These are phyloP conservation scores for Torulaspora gathmanii DNA, from an alignment of 805 yeast species.

Conservation along the genomic window DNA sequence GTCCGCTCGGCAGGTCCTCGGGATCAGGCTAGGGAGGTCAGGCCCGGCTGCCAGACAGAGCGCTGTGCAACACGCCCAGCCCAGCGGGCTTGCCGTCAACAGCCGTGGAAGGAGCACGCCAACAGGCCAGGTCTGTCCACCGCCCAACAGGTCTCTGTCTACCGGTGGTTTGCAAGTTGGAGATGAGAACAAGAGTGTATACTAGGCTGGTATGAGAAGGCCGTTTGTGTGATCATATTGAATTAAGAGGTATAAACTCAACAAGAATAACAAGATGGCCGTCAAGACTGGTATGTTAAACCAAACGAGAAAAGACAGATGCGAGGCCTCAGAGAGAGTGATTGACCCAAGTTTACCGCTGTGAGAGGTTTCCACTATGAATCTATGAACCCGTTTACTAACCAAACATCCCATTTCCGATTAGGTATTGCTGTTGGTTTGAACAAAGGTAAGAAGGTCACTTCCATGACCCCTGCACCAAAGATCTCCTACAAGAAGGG, in stretches of 20 bases:
- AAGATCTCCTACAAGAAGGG: constrained; percentile 96
- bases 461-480: constrained; percentile 76
- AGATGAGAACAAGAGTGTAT: not conserved
- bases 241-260: constrained; percentile 8
- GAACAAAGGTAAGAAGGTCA: constrained; percentile 99
- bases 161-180: not conserved
- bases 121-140: not conserved
- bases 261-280: constrained; percentile 39
- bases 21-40: not conserved
- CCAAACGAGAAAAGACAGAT: not conserved
- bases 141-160: not conserved
- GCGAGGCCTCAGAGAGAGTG: not conserved
- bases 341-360: too few relatives aligned
- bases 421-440: constrained; percentile 91
- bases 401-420: constrained; percentile 29
- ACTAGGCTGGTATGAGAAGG: constrained; percentile 2
- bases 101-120: not conserved
- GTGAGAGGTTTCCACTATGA: not conserved
- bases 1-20: too few relatives aligned
- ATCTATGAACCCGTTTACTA: constrained; percentile 29
- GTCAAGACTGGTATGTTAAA: constrained; percentile 49
- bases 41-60: not conserved
- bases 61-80: not conserved
- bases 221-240: not conserved
- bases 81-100: not conserved